phyloP scores from a whole-genome alignment of 306 rosid species.

The Quillaja saponaria region DNA sequence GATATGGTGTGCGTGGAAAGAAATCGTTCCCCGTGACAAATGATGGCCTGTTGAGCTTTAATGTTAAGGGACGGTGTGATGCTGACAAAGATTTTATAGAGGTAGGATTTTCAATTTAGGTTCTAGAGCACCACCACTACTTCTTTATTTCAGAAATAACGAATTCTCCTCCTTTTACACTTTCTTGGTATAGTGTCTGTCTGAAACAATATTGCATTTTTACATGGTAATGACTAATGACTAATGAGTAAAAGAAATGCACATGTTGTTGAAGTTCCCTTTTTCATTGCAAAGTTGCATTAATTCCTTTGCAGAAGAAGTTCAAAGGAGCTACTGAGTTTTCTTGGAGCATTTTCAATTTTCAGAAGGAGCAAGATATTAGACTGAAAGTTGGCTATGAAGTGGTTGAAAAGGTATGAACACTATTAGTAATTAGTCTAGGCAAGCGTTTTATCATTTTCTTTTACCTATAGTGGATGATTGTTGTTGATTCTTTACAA shows the following conservation, averaged over 20 bases:
- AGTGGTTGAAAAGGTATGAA: constrained; percentile 57
- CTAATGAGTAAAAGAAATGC: too few species aligned
- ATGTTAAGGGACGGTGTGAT: constrained; percentile 68
- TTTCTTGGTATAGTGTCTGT: too few species aligned
- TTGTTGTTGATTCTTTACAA: neutral
- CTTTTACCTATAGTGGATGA: neutral
- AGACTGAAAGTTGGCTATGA: constrained; percentile 82
- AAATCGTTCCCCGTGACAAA: constrained; percentile 66
- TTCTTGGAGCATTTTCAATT: constrained; percentile 66
- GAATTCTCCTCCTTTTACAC: too few species aligned
- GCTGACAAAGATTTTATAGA: constrained; percentile 64
- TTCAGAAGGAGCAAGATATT: constrained; percentile 84
- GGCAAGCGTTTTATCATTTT: constrained; percentile 1
- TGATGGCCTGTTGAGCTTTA: constrained; percentile 53
- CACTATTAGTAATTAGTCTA: too few species aligned
- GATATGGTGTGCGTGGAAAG: constrained; percentile 63
- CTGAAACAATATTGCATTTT: neutral
- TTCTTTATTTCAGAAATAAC: too few species aligned
- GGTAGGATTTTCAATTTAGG: constrained; percentile 37
- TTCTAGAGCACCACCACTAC: too few species aligned
- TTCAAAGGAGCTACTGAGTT: constrained; percentile 77
- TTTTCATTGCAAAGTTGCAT: neutral
- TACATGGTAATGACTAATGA: neutral
- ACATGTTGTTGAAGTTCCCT: neutral
- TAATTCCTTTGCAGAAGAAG: constrained; percentile 49